Conservation (phyloP, 768 basidiomycete genomes). For the Lactifluus piperatus region DNA sequence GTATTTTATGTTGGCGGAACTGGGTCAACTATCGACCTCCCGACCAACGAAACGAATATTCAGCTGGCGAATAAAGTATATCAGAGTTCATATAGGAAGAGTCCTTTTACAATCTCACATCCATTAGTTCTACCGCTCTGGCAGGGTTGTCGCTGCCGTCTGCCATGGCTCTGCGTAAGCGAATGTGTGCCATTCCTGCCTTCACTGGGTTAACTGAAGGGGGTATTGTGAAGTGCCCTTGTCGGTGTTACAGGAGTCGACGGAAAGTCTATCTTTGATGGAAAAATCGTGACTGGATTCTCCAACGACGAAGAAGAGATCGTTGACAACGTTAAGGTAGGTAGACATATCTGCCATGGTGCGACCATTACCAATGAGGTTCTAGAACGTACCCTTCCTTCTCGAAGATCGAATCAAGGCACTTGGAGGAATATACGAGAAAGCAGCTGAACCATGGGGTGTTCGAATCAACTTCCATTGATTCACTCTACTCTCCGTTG, state of each 20-base stretch:
- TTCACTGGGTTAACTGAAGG: background rate
- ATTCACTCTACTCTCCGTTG: background rate
- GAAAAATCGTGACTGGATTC: slow-evolving; percentile 54
- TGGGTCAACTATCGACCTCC: slow-evolving; percentile 67
- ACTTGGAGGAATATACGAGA: slow-evolving; percentile 61
- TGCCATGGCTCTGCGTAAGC: slow-evolving; percentile 74
- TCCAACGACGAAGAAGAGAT: slow-evolving; percentile 60
- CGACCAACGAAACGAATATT: slow-evolving; percentile 46
- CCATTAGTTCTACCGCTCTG: slow-evolving; percentile 54
- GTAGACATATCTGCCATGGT: background rate
- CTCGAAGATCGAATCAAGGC: slow-evolving; percentile 55
- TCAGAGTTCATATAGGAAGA: background rate
- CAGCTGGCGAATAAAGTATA: slow-evolving; percentile 47
- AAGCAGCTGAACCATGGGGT: slow-evolving; percentile 46
- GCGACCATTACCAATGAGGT: background rate
- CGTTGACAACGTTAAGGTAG: slow-evolving; percentile 37
- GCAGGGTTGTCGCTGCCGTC: slow-evolving; percentile 62
- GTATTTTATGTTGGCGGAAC: slow-evolving; percentile 78
- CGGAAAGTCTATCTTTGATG: slow-evolving; percentile 58
- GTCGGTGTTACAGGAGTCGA: slow-evolving; percentile 43
- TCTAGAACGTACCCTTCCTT: slow-evolving; percentile 56
- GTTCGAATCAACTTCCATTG: slow-evolving; percentile 32
- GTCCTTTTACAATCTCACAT: background rate
- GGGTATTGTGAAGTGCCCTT: slow-evolving; percentile 37
- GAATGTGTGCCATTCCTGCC: background rate